Base-by-base conservation (phyloP, 2,329 filamentous ascomycete species). In the Hypomyces perniciosus region DNA sequence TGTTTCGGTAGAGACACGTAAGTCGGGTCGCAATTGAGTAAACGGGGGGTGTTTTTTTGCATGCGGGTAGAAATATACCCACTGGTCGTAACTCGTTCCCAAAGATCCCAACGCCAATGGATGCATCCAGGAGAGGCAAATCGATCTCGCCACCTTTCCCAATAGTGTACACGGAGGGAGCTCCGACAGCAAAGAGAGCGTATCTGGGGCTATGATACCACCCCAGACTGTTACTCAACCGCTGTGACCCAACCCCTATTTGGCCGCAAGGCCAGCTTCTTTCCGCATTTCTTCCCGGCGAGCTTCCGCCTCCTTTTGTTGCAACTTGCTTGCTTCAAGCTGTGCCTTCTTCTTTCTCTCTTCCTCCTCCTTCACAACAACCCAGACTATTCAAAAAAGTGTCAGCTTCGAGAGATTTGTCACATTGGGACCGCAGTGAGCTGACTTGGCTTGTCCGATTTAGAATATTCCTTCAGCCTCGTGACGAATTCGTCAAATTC, bases 401-500 rank as follows among this genome's bases (percentile, higher is more conserved):
- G 44, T 62, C 33, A 62, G 59, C 38, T 29, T 37, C 42, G 40
- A 12, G 6, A 10, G 33, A 12, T 10, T 5, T 12, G 33, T 29
- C 38, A 29, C 27, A 48, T 13, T 31, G 31, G 6, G 9, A 12
- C n/a, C 10, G 28, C 12, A 33, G 12, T 43, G 20, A 45, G 73
- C 85, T 54, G 77, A 95, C 90, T 95, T 40, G 88, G 88, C 72
- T 92, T 96, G 65, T 95, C 86, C 10, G 86, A 93, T 73, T 91
- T 95, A 28, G 89, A 88, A 67, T 91, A 89, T 61, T 92, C 82
- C 76, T 95, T 96, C 65, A 99, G 70, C 61, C 85, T 83, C 44
- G 65, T 79, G 29, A 96, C 87, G 63, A 96, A 97, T 50, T 90
- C 80, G 64, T 96, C 88, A 61, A 96, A 96, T 53, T 96, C 90